phyloP scores from a whole-genome alignment of 768 basidiomycete species.

The Sarcodon aspratus region DNA sequence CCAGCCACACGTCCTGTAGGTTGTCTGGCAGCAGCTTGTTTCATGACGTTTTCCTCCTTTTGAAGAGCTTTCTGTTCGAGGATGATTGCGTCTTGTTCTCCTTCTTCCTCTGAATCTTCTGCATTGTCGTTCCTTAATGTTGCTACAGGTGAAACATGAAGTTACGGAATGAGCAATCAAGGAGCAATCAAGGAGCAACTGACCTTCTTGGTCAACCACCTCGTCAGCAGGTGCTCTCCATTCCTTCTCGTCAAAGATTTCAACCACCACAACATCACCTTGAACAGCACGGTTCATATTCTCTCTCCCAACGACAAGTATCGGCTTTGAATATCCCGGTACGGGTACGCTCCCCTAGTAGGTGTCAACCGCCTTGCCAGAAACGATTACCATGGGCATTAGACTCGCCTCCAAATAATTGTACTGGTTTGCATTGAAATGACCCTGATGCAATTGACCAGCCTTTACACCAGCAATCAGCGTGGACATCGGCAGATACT shows the following conservation, averaged over 20 bases:
- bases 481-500: constrained; percentile 73
- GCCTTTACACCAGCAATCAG: constrained; percentile 77
- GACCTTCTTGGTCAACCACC: constrained; percentile 89
- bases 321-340: constrained; percentile 59
- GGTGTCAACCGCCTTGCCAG: neutral
- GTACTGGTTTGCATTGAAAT: constrained; percentile 91
- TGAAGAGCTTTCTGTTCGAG: constrained; percentile 18
- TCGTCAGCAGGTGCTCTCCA: constrained; percentile 92
- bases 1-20: constrained; percentile 92
- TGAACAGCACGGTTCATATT: constrained; percentile 94
- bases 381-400: neutral
- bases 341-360: constrained; percentile 70
- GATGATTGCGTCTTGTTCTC: constrained; percentile 19
- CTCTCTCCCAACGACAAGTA: constrained; percentile 79
- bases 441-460: constrained; percentile 79
- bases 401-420: constrained; percentile 84
- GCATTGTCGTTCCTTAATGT: constrained; percentile 82
- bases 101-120: constrained; percentile 59
- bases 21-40: constrained; percentile 47
- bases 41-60: constrained; percentile 10
- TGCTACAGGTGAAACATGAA: constrained; percentile 27
- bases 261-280: constrained; percentile 86
- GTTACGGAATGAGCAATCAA: neutral
- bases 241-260: constrained; percentile 75
- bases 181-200: constrained; percentile 10